Conservation (phyloP, 1,139 yeast genomes). For the Nematodospora anomalae region DNA sequence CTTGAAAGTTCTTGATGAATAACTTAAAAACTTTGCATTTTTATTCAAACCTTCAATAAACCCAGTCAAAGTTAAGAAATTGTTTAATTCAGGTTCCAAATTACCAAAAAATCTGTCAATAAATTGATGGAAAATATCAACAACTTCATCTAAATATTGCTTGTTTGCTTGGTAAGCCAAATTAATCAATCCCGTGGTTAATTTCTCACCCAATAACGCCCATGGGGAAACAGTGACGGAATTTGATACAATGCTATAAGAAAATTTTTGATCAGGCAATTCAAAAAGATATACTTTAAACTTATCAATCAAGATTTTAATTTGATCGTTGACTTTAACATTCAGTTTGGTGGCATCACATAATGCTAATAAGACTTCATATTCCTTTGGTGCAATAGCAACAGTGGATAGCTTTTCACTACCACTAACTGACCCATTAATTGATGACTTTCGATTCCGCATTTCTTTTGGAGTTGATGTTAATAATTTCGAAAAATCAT, state of each 20-base stretch:
- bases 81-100: conserved; percentile 28
- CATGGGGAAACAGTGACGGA: conserved; percentile 39
- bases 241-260: conserved; percentile 21
- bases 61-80: conserved; percentile 49
- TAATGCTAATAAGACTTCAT: conserved; percentile 70
- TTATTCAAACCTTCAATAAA: conserved; percentile 43
- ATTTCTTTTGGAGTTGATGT: conserved; percentile 20
- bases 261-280: conserved; percentile 51
- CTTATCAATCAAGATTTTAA: conserved; percentile 50
- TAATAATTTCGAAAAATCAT: conserved; percentile 28
- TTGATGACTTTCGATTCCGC: conserved; percentile 2
- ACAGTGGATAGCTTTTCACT: conserved; percentile 23
- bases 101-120: conserved; percentile 25
- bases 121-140: conserved; percentile 32
- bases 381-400: conserved; percentile 56
- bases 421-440: conserved; percentile 3
- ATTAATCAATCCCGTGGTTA: conserved; percentile 38
- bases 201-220: conserved; percentile 33
- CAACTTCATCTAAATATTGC: conserved; percentile 25
- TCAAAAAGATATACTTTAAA: conserved; percentile 61
- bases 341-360: conserved; percentile 52
- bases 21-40: conserved; percentile 34
- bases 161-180: conserved; percentile 36
- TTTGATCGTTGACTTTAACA: conserved; percentile 44
- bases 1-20: conserved; percentile 28